Percentiles rank a stretch among this genome's conserved stretches.
Conservation (phyloP, 2,329 filamentous ascomycete genomes). For the Escovopsis sp. region DNA sequence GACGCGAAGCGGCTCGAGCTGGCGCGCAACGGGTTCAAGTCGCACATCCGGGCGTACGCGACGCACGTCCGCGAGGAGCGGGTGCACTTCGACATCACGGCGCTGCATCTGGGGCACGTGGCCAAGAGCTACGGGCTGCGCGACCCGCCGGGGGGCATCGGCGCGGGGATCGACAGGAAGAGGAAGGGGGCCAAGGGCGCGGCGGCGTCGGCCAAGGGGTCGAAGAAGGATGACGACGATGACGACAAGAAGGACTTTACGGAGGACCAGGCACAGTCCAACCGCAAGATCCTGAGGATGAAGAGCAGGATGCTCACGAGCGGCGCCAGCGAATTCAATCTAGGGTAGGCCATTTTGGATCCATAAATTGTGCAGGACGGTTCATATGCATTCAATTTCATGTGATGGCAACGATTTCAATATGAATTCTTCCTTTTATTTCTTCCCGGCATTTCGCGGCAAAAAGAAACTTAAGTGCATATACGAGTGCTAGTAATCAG, state of each 20-base stretch:
- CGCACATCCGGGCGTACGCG: slow-evolving; percentile 85
- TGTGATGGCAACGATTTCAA: slow-evolving; percentile 2
- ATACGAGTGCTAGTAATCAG: too few relatives aligned
- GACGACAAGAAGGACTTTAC: slow-evolving; percentile 22
- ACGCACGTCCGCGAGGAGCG: slow-evolving; percentile 83
- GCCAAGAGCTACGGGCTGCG: slow-evolving; percentile 87
- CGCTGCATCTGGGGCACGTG: slow-evolving; percentile 80
- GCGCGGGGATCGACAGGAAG: slow-evolving; percentile 37
- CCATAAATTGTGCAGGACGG: too few relatives aligned
- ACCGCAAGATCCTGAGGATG: slow-evolving; percentile 37
- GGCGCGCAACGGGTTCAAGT: slow-evolving; percentile 75
- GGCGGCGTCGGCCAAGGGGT: slow-evolving; percentile 1
- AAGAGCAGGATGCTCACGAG: slow-evolving; percentile 52
- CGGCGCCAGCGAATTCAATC: slow-evolving; percentile 52
- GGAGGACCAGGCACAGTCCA: slow-evolving; percentile 16
- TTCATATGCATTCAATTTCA: too few relatives aligned
- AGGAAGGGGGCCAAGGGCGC: slow-evolving; percentile 21
- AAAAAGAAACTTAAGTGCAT: too few relatives aligned
- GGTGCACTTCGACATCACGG: slow-evolving; percentile 78
- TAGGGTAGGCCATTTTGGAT: too few relatives aligned
- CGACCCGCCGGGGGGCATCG: slow-evolving; percentile 76
- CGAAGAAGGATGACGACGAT: slow-evolving; percentile 12
- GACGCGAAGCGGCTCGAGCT: slow-evolving; percentile 60
- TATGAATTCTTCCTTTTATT: neutral
- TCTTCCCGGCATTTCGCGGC: too few relatives aligned